Evolutionary conservation across 345 rosid genomes (phyloP), one percentile per base, ranked within the genome.

Genomic region (Clausena lansium): DNA sequence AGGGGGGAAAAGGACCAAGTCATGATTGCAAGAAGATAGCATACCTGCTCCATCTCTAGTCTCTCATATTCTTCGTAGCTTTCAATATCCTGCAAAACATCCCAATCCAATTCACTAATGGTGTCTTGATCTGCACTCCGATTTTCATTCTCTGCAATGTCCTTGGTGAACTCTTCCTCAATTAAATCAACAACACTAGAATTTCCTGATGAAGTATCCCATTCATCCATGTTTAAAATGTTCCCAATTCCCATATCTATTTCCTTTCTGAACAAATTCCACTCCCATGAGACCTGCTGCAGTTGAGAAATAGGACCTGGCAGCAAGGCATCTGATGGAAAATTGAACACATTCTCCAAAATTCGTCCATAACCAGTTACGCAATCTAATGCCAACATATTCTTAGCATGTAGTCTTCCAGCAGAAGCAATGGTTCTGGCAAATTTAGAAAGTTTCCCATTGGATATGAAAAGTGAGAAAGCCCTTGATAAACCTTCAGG

Each of bases 1-100:
- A 19, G 61, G 30, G 33, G 33, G 36, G 41, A 10, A 9, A 10
- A 36, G 54, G 71, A 59, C 35, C 45, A 19, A 20, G 61, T 32
- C 27, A 35, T 61, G 62, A 14, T 33, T 41, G 27, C 57, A 27
- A 70, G n/a, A 79, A 79, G 82, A 79, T 73, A 79, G 22, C 82
- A 82, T 85, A 97, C 99, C 98, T 97, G 95, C 84, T 89, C 95
- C 74, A 77, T 76, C 90, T 91, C 99, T 59, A 90, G 84, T 75
- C 85, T 91, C 85, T 97, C 97, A 76, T 85, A 83, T 80, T 97
- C 98, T 83, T 90, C 94, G 28, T 77, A 58, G 75, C 84, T 84
- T 77, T 94, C 95, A 67, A 91, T 87, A 78, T 89, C 93, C 30
- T 62, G 80, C 78, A 89, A 86, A 64, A 89, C 81, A 81, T 84